phyloP scores from a whole-genome alignment of 2,329 filamentous ascomycete genomes.

The Colletotrichum kahawae region DNA sequence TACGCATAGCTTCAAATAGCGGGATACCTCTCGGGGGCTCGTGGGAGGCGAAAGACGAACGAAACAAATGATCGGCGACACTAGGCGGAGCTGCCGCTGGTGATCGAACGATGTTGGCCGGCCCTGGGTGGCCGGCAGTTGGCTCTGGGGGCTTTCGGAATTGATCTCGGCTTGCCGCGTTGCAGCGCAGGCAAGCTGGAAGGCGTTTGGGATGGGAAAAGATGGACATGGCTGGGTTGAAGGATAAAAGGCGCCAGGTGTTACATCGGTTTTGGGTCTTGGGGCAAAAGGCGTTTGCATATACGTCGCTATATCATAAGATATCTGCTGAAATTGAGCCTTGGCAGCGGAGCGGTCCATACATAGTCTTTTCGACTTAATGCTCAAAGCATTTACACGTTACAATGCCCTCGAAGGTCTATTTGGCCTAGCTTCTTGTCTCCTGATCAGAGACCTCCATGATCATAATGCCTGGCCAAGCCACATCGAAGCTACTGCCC shows the following conservation, averaged over 20 bases:
- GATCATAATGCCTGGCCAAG: neutral
- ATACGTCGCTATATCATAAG: neutral
- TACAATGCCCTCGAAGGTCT: neutral
- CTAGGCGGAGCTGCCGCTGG: neutral
- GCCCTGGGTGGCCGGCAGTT: neutral
- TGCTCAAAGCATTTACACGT: neutral
- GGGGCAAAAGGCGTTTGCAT: conserved; percentile 3
- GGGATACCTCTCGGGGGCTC: neutral
- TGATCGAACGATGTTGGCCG: neutral
- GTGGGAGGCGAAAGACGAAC: neutral
- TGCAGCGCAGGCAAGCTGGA: neutral
- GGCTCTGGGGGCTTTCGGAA: conserved; percentile 12
- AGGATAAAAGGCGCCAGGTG: conserved; percentile 12
- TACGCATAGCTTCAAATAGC: conserved; percentile 16
- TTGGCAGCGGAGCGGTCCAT: neutral
- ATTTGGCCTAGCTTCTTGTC: neutral
- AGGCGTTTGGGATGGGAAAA: conserved; percentile 10
- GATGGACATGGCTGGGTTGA: neutral
- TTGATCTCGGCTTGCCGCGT: neutral
- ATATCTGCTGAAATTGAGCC: neutral
- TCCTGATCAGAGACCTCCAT: neutral
- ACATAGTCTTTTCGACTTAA: neutral
- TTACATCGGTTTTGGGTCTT: neutral
- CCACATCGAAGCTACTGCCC: neutral
- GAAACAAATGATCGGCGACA: neutral